A percentile compares a stretch with the other conserved stretches of the same genome.
Conservation (phyloP, 2,329 filamentous ascomycete genomes). For the Fusarium scirpi region DNA sequence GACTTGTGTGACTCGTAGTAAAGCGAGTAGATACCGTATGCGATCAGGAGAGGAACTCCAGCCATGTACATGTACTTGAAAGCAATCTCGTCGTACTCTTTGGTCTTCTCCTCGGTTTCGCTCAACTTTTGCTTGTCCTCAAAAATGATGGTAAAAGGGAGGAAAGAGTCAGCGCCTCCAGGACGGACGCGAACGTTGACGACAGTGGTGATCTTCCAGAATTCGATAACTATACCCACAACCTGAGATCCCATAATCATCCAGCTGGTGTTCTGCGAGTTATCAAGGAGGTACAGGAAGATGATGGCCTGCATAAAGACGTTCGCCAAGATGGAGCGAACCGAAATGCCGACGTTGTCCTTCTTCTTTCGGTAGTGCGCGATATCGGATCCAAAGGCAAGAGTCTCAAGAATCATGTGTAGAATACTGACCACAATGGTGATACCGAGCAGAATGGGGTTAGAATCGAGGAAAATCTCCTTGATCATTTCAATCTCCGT, state of each 20-base stretch:
- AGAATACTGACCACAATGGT: constrained; percentile 87
- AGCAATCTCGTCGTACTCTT: constrained; percentile 97
- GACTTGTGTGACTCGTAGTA: constrained; percentile 96
- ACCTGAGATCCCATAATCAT: constrained; percentile 97
- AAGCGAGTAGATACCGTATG: constrained; percentile 91
- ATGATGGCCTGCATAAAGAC: constrained; percentile 98
- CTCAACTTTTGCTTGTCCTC: constrained; percentile 97
- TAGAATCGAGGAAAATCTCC: constrained; percentile 92
- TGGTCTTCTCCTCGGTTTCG: constrained; percentile 96
- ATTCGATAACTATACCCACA: constrained; percentile 76
- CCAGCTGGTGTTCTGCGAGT: constrained; percentile 97
- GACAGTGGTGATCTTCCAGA: constrained; percentile 97
- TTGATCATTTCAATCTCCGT: constrained; percentile 98
- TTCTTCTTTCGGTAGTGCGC: constrained; percentile 99
- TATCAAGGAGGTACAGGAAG: constrained; percentile 96
- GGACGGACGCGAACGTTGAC: constrained; percentile 87
- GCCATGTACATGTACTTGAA: constrained; percentile 97
- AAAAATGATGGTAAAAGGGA: constrained; percentile 86
- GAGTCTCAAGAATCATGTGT: constrained; percentile 94
- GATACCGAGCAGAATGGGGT: constrained; percentile 87
- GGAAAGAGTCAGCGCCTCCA: constrained; percentile 72
- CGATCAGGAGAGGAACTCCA: constrained; percentile 87
- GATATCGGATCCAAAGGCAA: constrained; percentile 98
- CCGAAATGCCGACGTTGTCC: constrained; percentile 95
- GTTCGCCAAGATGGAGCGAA: constrained; percentile 95